A percentile compares a stretch with the other conserved stretches of the same genome.
Conservation (phyloP, 108 stramenopile genomes). For the Nitzschia sp. region DNA sequence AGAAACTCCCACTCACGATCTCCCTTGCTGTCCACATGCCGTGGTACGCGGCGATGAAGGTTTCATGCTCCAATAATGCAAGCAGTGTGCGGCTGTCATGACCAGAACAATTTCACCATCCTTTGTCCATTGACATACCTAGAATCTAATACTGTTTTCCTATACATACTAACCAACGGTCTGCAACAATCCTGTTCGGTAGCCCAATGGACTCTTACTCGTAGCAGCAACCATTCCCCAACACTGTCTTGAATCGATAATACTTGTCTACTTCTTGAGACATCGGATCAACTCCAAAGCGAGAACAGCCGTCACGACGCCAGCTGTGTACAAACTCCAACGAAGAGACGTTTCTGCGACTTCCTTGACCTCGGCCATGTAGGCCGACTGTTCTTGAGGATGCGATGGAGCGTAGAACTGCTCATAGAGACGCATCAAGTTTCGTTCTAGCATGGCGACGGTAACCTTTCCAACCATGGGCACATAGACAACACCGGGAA, state of each 20-base stretch:
- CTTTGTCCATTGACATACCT: too few species aligned
- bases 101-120: too few species aligned
- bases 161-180: too few species aligned
- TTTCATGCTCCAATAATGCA: too few species aligned
- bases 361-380: not conserved
- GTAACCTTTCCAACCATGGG: conserved; percentile 97
- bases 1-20: too few species aligned
- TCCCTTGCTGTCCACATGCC: too few species aligned
- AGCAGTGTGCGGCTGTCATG: too few species aligned
- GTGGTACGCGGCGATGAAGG: too few species aligned
- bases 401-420: conserved; percentile 75
- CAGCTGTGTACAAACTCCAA: conserved; percentile 68
- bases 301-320: conserved; percentile 61
- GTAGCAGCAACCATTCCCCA: not conserved
- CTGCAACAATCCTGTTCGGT: too few species aligned
- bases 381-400: not conserved
- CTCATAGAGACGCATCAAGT: conserved; percentile 88
- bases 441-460: conserved; percentile 93
- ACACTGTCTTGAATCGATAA: not conserved
- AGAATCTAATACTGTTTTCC: too few species aligned
- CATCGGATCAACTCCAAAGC: conserved; percentile 30
- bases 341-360: conserved; percentile 27
- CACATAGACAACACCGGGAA: conserved; percentile 87
- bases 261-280: conserved; percentile 1
- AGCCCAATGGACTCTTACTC: too few species aligned